Evolutionary conservation across 2,329 filamentous ascomycete genomes (phyloP).

Genomic region (Endothia cerciana): DNA sequence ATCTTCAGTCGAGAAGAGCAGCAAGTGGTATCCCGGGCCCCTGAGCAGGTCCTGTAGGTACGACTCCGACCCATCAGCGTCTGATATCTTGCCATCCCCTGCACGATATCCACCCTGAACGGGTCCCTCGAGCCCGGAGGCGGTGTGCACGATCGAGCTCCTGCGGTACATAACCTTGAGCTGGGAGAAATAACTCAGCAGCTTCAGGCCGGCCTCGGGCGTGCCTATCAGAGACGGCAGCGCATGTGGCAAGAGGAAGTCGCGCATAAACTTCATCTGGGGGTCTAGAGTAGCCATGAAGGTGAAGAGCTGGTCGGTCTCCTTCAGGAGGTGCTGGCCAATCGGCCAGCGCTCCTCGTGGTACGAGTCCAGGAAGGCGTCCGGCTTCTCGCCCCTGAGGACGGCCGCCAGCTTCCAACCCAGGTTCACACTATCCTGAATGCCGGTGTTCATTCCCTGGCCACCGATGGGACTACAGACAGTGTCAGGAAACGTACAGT

Average conservation of each 20-base stretch:
- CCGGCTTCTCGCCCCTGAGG: constrained; percentile 19
- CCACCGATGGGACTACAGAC: constrained; percentile 50
- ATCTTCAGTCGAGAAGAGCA: constrained; percentile 39
- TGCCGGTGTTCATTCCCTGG: constrained; percentile 61
- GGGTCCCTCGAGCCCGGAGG: constrained; percentile 37
- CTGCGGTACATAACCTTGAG: constrained; percentile 48
- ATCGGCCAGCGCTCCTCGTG: constrained; percentile 51
- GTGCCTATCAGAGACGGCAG: constrained; percentile 41
- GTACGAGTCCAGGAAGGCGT: constrained; percentile 51
- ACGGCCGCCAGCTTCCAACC: constrained; percentile 52
- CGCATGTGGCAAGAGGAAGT: constrained; percentile 43
- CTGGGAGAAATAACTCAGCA: constrained; percentile 45
- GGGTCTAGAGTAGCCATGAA: constrained; percentile 42
- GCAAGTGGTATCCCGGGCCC: constrained; percentile 36
- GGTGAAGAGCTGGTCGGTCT: constrained; percentile 47
- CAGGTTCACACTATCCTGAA: constrained; percentile 58
- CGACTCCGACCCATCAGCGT: constrained; percentile 26
- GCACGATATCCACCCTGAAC: constrained; percentile 53
- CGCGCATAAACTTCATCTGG: constrained; percentile 42
- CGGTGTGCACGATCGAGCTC: constrained; percentile 42
- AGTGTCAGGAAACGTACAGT: not conserved
- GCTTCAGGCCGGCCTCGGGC: constrained; percentile 29
- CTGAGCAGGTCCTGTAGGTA: constrained; percentile 36
- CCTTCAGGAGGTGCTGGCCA: constrained; percentile 37
- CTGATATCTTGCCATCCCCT: constrained; percentile 42